Base-by-base conservation (phyloP, 2,329 filamentous ascomycete species). In the Ophiostoma ulmi region DNA sequence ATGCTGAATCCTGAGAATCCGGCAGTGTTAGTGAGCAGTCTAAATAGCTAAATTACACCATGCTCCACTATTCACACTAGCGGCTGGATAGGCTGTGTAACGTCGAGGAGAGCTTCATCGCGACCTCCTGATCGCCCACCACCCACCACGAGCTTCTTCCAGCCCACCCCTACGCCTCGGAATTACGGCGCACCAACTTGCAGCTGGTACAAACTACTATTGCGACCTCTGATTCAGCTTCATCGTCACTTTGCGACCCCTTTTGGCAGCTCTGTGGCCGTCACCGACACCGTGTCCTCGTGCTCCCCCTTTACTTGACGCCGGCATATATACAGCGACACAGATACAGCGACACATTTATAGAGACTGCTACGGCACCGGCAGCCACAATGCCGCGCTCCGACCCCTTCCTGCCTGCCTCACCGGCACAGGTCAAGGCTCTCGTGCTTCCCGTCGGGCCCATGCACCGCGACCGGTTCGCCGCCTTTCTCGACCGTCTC, bases 361-460 rank as follows among this genome's bases (percentile, higher is more conserved):
- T 7, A 65, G 17, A 36, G 35, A 39, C 41, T n/a, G 17, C 26
- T 26, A 36, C 17, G 38, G 38, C 61, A 63, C 68, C 58, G 41
- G 38, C 63, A 63, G 65, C 70, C 61, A 74, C 68, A 52, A 74
- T 74, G 73, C 52, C 71, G 67, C 72, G 63, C 20, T 39, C 91
- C 82, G 94, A 97, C 84, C 90, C 92, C 80, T 88, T 97, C 80
- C 91, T 94, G 79, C 93, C 94, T 80, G 89, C 94, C 83, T 91
- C 94, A 80, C 93, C 93, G 79, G 94, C 93, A 82, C 91, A 92
- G 85, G 88, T 98, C 78, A 91, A 92, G 83, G 92, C 91, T 73
- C 87, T 97, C 76, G 87, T 97, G 72, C 84, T 98, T 73, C 95
- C 95, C 70, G 85, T 97, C 75, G 94, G 94, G 69, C 90, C 88